These are phyloP conservation scores for Phytophthora crassamura DNA, from an alignment of 352 stramenopile species.

Conservation along the genomic window DNA sequence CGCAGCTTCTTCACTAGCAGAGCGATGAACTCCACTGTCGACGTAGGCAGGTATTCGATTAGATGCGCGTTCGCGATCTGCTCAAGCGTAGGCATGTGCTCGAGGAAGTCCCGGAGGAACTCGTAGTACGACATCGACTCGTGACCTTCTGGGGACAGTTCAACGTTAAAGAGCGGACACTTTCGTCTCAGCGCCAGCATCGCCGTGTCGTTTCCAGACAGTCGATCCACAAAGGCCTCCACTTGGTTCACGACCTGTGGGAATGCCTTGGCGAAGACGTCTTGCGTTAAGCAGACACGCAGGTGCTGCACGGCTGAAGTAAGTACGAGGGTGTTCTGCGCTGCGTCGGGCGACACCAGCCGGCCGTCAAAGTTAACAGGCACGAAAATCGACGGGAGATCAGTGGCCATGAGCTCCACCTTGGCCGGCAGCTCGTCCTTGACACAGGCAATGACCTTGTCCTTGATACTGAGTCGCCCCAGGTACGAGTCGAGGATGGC, in stretches of 20 bases:
- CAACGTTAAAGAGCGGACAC: constrained; percentile 53
- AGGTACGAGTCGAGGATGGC: constrained; percentile 63
- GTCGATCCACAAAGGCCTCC: constrained; percentile 57
- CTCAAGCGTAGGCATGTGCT: constrained; percentile 54
- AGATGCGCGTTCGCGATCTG: constrained; percentile 61
- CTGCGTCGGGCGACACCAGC: constrained; percentile 36
- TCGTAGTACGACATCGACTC: constrained; percentile 65
- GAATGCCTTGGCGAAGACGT: constrained; percentile 60
- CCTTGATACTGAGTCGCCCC: constrained; percentile 68
- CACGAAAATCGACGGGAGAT: constrained; percentile 67
- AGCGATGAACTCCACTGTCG: constrained; percentile 58
- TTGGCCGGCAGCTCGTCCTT: constrained; percentile 60
- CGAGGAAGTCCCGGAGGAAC: constrained; percentile 59
- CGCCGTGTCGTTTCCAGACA: constrained; percentile 44
- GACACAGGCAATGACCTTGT: constrained; percentile 76
- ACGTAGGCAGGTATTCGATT: constrained; percentile 48
- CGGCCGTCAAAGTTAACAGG: constrained; percentile 67
- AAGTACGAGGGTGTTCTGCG: constrained; percentile 61
- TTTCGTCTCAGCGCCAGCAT: constrained; percentile 55
- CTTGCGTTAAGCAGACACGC: constrained; percentile 58
- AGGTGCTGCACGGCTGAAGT: constrained; percentile 66
- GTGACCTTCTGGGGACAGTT: constrained; percentile 27
- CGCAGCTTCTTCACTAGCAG: constrained; percentile 80
- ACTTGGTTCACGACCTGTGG: constrained; percentile 57
- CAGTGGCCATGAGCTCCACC: constrained; percentile 36